Conservation (phyloP, 805 yeast genomes). For the Saccharomycopsis fodiens region DNA sequence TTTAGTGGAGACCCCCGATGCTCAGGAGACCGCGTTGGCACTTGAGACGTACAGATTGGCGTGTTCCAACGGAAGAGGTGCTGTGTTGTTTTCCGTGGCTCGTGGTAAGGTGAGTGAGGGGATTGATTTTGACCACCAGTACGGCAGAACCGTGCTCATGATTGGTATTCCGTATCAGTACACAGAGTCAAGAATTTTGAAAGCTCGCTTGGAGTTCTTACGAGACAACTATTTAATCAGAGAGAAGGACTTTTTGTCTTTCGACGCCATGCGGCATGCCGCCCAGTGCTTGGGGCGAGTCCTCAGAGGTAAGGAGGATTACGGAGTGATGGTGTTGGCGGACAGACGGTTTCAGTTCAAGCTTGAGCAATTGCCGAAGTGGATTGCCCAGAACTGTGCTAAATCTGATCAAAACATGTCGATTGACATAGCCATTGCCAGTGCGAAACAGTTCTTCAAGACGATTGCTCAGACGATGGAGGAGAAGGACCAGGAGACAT, state of each 20-base stretch:
- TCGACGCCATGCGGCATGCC: conserved; percentile 99
- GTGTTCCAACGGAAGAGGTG: conserved; percentile 96
- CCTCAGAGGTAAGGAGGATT: conserved; percentile 95
- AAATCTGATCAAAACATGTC: conserved; percentile 91
- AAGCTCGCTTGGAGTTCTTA: conserved; percentile 89
- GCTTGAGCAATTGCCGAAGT: conserved; percentile 83
- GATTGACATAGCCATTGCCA: conserved; percentile 95
- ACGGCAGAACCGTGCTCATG: conserved; percentile 95
- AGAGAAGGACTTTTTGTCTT: conserved; percentile 90
- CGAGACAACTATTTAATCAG: conserved; percentile 88
- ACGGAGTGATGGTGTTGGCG: conserved; percentile 97
- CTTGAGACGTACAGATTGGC: conserved; percentile 94
- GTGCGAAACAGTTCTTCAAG: conserved; percentile 85
- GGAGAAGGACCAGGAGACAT: conserved; percentile 82
- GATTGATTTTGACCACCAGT: conserved; percentile 97
- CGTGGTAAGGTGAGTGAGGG: conserved; percentile 99
- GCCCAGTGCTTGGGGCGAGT: conserved; percentile 98
- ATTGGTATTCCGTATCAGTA: conserved; percentile 99
- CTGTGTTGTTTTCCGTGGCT: conserved; percentile 91
- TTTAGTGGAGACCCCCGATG: conserved; percentile 97
- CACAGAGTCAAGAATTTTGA: conserved; percentile 91
- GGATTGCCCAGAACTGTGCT: conserved; percentile 90
- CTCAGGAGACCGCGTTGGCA: conserved; percentile 95
- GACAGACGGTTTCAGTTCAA: conserved; percentile 88
- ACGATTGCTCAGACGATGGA: conserved; percentile 92